phyloP scores from a whole-genome alignment of 2,329 filamentous ascomycete species.

The Penicillium digitatum region DNA sequence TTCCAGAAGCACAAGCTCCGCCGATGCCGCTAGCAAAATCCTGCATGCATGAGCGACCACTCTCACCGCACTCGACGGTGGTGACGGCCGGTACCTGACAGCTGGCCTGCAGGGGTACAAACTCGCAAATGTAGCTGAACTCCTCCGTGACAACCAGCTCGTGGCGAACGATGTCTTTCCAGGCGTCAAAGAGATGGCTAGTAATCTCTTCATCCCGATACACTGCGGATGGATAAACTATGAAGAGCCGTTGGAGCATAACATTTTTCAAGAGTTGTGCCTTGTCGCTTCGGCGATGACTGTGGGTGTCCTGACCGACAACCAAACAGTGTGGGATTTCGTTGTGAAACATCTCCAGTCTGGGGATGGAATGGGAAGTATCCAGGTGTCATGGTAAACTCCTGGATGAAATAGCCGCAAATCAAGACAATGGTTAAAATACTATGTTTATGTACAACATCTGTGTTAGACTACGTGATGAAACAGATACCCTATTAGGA shows the following conservation, averaged over 20 bases:
- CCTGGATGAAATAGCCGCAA: background rate
- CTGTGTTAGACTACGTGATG: background rate
- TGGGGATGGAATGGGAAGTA: slow-evolving; percentile 3
- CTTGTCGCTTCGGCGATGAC: slow-evolving; percentile 9
- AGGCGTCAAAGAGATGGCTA: background rate
- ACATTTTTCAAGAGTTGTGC: slow-evolving; percentile 7
- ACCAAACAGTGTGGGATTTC: slow-evolving; percentile 8
- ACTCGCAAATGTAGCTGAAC: slow-evolving; percentile 12
- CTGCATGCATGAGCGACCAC: slow-evolving; percentile 5
- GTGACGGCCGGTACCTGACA: slow-evolving; percentile 6
- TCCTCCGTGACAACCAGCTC: slow-evolving; percentile 9
- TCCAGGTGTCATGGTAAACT: background rate
- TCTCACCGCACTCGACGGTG: background rate
- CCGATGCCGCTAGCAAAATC: slow-evolving; percentile 7
- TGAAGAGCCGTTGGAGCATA: slow-evolving; percentile 4
- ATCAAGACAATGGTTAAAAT: background rate
- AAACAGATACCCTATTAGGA: slow-evolving; percentile 16
- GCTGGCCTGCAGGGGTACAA: slow-evolving; percentile 11
- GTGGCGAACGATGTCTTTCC: slow-evolving; percentile 1
- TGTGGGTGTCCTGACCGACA: slow-evolving; percentile 11
- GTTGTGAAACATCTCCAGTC: slow-evolving; percentile 10
- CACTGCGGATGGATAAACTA: slow-evolving; percentile 2
- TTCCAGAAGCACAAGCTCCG: slow-evolving; percentile 1
- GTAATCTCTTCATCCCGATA: slow-evolving; percentile 1
- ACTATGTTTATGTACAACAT: no score